phyloP scores from a whole-genome alignment of 371 early-diverging fungal species.

The Gilbertella persicaria region DNA sequence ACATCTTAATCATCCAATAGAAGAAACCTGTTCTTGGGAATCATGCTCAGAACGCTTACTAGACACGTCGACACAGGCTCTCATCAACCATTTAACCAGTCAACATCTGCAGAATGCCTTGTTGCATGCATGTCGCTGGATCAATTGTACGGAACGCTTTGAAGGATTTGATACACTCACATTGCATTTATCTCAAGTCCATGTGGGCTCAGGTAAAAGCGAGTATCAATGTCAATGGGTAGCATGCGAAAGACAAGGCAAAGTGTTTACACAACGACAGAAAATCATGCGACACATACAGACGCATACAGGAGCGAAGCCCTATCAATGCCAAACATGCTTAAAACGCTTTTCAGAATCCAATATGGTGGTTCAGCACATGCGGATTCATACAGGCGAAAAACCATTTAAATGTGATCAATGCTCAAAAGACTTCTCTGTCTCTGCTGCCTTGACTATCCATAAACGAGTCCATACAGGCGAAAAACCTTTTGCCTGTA shows the following conservation, averaged over 20 bases:
- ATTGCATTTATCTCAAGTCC: constrained; percentile 72
- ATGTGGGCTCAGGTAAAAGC: constrained; percentile 71
- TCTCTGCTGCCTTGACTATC: constrained; percentile 71
- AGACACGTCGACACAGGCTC: constrained; percentile 41
- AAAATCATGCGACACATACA: constrained; percentile 87
- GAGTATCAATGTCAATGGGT: constrained; percentile 84
- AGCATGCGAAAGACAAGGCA: constrained; percentile 69
- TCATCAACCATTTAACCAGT: constrained; percentile 69
- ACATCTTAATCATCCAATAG: constrained; percentile 50
- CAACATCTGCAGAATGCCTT: constrained; percentile 45
- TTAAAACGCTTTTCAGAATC: constrained; percentile 73
- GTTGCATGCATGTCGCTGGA: constrained; percentile 65
- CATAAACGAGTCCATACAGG: constrained; percentile 71
- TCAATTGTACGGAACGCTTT: constrained; percentile 54
- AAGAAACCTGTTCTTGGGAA: constrained; percentile 77
- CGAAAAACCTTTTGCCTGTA: constrained; percentile 78
- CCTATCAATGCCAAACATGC: constrained; percentile 80
- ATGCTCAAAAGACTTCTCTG: constrained; percentile 77
- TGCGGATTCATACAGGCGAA: constrained; percentile 69
- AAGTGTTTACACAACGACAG: constrained; percentile 73
- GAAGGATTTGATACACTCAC: constrained; percentile 68
- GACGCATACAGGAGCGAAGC: constrained; percentile 86
- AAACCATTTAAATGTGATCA: constrained; percentile 79
- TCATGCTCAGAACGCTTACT: constrained; percentile 61
- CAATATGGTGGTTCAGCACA: constrained; percentile 68